Percentiles rank a stretch among this genome's conserved stretches.
Conservation (phyloP, 2,329 filamentous ascomycete genomes). For the Chaetoscypha palmicola region DNA sequence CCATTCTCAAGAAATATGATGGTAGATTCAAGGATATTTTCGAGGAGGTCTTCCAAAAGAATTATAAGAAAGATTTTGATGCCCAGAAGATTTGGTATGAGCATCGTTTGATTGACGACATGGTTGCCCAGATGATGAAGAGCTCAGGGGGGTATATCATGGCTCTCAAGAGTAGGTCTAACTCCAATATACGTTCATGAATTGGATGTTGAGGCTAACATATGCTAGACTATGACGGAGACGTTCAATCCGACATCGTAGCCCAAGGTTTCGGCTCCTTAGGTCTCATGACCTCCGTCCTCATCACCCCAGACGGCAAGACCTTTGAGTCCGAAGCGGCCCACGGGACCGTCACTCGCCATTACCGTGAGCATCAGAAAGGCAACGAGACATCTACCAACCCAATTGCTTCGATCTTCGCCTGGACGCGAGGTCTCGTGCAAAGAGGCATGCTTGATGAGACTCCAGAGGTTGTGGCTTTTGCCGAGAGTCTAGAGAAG, state of each 20-base stretch:
- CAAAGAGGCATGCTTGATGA: constrained; percentile 90
- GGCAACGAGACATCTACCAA: constrained; percentile 96
- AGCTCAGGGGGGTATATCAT: constrained; percentile 93
- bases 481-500: constrained; percentile 85
- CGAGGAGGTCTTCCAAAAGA: constrained; percentile 85
- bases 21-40: constrained; percentile 99
- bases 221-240: constrained; percentile 84
- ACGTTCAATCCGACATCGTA: constrained; percentile 97
- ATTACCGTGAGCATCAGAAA: constrained; percentile 99
- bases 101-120: constrained; percentile 98
- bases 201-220: constrained; percentile 17
- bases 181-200: background rate
- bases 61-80: constrained; percentile 85
- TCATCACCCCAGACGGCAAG: constrained; percentile 93
- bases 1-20: constrained; percentile 98
- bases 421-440: constrained; percentile 90
- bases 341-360: constrained; percentile 95
- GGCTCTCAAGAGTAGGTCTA: constrained; percentile 83
- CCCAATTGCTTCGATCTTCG: constrained; percentile 98
- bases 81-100: constrained; percentile 96
- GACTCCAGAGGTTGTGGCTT: constrained; percentile 86
- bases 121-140: constrained; percentile 99
- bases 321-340: constrained; percentile 97
- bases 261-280: constrained; percentile 97
- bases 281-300: constrained; percentile 95